Evolutionary conservation across 768 basidiomycete species (phyloP).

Genomic region (Naematelia aurantialba): DNA sequence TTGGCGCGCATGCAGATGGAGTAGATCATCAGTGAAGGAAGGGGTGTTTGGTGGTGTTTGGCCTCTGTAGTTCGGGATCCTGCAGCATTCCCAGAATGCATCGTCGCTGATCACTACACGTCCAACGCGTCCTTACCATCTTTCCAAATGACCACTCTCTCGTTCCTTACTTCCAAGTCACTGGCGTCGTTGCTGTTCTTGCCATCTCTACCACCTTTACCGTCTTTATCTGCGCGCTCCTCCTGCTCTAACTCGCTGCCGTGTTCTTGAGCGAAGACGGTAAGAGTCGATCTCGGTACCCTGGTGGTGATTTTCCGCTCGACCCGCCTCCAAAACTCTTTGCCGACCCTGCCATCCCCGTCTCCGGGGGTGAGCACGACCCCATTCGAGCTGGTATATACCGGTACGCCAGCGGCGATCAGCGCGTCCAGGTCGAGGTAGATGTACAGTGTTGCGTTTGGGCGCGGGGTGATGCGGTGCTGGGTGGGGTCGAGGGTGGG

Average conservation of each 20-base stretch:
- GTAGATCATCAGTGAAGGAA: too few species aligned
- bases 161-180: neutral
- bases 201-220: neutral
- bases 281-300: too few species aligned
- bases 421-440: slow-evolving; percentile 68
- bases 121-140: neutral
- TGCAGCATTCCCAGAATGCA: neutral
- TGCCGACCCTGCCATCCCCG: slow-evolving; percentile 59
- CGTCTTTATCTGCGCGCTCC: neutral
- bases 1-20: too few species aligned
- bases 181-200: neutral
- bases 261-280: too few species aligned
- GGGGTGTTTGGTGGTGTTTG: neutral
- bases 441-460: slow-evolving; percentile 70
- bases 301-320: slow-evolving; percentile 52
- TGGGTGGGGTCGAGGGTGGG: slow-evolving; percentile 59
- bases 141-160: neutral
- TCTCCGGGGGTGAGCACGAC: slow-evolving; percentile 83
- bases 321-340: slow-evolving; percentile 67
- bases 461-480: slow-evolving; percentile 64
- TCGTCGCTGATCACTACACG: neutral
- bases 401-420: slow-evolving; percentile 48
- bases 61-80: neutral
- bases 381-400: slow-evolving; percentile 78
- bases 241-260: neutral